Base-by-base conservation (phyloP, 495 filamentous ascomycete species). In the Talaromyces thailandensis region DNA sequence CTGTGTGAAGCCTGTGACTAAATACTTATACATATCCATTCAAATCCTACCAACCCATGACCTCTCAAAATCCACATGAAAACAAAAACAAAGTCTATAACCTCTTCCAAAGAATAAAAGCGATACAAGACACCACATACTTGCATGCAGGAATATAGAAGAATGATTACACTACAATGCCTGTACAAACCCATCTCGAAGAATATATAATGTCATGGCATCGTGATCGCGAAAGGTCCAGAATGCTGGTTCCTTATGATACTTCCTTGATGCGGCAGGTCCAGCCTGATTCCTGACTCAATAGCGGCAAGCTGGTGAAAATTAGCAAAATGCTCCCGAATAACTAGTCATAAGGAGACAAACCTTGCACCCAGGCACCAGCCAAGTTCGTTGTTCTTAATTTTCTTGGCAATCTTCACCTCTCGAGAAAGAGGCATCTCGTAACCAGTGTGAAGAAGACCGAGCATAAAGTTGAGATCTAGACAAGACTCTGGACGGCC, bases 311-410 rank as follows among this genome's bases (percentile, higher is more conserved):
- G 79, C 87, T 91, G 69, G 32, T n/a, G n/a, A n/a, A n/a, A n/a
- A n/a, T n/a, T n/a, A n/a, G n/a, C n/a, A n/a, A n/a, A n/a, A n/a
- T n/a, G n/a, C n/a, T n/a, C n/a, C n/a, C n/a, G n/a, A n/a, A n/a
- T n/a, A n/a, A n/a, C n/a, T 57, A 56, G 31, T 8, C 52, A 25
- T 61, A 53, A 23, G 24, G 57, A 67, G 64, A 64, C 84, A 76
- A 82, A 93, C 91, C 91, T 97, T 63, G 94, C 94, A 68, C 94
- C 94, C 72, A 98, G 79, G 77, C 93, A 97, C 94, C 94, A 98
- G 56, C 94, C 94, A 62, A 98, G 76, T 81, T 98, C 95, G 73
- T 96, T 96, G 35, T 86, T 86, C 80, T 93, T 93, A 67, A 98
- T 94, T 83, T 96, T 93, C 89, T 98, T 98, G 29, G 94, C 94